Evolutionary conservation across 495 filamentous ascomycete species (phyloP).

Genomic region (Xanthoparmelia taractica): DNA sequence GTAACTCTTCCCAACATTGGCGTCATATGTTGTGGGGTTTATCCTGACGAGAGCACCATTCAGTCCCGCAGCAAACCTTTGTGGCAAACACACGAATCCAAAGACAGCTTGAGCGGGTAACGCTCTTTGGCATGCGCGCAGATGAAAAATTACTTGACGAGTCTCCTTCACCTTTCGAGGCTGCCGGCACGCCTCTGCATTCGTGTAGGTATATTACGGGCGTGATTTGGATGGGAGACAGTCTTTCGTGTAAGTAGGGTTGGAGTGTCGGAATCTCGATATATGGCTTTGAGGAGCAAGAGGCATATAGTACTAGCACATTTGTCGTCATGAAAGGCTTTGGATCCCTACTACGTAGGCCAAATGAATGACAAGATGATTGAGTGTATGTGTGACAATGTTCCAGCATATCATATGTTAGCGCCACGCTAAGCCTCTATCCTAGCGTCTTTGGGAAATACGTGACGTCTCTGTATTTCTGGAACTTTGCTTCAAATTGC

Average conservation of each 20-base stretch:
- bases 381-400: too few species aligned
- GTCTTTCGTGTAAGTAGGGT: constrained; percentile 10
- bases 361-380: background rate
- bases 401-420: too few species aligned
- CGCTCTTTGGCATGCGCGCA: background rate
- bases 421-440: too few species aligned
- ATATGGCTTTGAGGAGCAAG: background rate
- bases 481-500: too few species aligned
- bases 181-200: constrained; percentile 18
- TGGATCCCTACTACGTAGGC: background rate
- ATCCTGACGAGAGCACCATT: background rate
- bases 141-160: constrained; percentile 11
- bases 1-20: background rate
- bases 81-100: background rate
- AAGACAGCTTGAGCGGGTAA: background rate
- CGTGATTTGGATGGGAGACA: background rate
- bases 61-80: constrained; percentile 1
- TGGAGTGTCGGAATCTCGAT: background rate
- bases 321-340: background rate
- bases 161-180: constrained; percentile 12
- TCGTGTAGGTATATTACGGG: constrained; percentile 6
- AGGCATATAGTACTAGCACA: background rate
- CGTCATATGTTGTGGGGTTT: constrained; percentile 5
- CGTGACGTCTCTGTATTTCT: too few species aligned
- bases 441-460: too few species aligned